Percentiles rank a stretch among this genome's conserved stretches.
phyloP scores from a whole-genome alignment of 208 protist species.

The Crithidia thermophila region DNA sequence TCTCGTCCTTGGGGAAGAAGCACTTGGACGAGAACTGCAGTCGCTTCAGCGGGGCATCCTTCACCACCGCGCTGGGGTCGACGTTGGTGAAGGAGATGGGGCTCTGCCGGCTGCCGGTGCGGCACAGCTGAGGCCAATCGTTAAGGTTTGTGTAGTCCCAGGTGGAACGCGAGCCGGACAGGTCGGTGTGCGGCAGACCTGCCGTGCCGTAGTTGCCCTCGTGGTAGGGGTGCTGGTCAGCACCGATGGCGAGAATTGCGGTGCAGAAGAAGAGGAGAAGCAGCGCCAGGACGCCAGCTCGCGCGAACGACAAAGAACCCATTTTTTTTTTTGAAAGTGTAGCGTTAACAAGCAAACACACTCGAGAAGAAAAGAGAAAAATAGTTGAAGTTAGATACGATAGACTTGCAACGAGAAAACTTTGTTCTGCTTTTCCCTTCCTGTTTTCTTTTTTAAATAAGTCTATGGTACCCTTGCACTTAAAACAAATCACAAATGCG shows the following conservation, averaged over 20 bases:
- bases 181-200: conserved; percentile 24
- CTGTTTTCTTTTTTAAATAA: too few relatives aligned
- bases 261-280: conserved; percentile 5
- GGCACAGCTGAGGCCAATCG: conserved; percentile 53
- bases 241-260: background rate
- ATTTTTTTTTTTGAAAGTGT: background rate
- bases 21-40: conserved; percentile 67
- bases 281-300: background rate
- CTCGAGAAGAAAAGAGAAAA: conserved; percentile 18
- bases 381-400: background rate
- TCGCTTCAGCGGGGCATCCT: conserved; percentile 20
- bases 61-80: conserved; percentile 46
- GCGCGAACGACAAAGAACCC: background rate
- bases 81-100: conserved; percentile 75
- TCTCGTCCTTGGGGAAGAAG: conserved; percentile 46
- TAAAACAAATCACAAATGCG: too few relatives aligned
- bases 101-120: conserved; percentile 57
- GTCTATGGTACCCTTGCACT: too few relatives aligned
- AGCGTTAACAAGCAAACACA: background rate
- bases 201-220: conserved; percentile 70
- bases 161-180: conserved; percentile 9
- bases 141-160: conserved; percentile 61
- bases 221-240: conserved; percentile 27
- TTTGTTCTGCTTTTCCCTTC: too few relatives aligned
- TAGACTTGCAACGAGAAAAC: too few relatives aligned